These are phyloP conservation scores for Aegilops speltoides DNA, from an alignment of 176 grass and related monocot genomes.

Conservation along the genomic window DNA sequence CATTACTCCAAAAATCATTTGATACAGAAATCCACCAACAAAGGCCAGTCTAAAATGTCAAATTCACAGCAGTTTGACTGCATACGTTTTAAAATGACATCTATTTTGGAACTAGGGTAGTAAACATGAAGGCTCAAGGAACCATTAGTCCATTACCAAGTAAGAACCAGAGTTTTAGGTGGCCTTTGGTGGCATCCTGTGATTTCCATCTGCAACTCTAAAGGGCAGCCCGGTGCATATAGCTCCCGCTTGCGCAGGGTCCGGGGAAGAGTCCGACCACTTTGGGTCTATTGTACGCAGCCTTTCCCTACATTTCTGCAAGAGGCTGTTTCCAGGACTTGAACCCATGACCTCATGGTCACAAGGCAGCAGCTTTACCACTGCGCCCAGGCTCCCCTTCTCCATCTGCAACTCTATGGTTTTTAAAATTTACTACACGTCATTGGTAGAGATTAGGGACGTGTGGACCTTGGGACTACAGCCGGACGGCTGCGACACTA, in stretches of 20 bases:
- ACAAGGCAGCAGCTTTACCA: no score
- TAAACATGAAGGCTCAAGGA: conserved; percentile 4
- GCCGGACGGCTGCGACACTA: background rate
- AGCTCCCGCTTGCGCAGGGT: no score
- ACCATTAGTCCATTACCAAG: background rate
- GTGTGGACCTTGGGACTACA: background rate
- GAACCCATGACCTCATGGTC: no score
- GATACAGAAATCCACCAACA: background rate
- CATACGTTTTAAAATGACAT: background rate
- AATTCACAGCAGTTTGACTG: background rate
- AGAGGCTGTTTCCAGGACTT: no score
- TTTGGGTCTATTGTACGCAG: no score
- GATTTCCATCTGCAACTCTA: background rate
- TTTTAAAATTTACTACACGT: background rate
- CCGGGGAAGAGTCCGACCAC: no score
- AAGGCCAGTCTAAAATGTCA: background rate
- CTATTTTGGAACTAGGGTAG: background rate
- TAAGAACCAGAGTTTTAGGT: background rate
- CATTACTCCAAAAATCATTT: background rate
- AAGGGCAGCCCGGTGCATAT: no score
- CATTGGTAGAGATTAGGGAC: background rate
- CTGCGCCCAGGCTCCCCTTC: no score
- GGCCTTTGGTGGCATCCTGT: background rate
- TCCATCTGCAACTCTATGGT: background rate
- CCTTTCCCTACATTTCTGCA: no score